Base-by-base conservation (phyloP, 306 rosid species). In the Fragaria vesca region DNA sequence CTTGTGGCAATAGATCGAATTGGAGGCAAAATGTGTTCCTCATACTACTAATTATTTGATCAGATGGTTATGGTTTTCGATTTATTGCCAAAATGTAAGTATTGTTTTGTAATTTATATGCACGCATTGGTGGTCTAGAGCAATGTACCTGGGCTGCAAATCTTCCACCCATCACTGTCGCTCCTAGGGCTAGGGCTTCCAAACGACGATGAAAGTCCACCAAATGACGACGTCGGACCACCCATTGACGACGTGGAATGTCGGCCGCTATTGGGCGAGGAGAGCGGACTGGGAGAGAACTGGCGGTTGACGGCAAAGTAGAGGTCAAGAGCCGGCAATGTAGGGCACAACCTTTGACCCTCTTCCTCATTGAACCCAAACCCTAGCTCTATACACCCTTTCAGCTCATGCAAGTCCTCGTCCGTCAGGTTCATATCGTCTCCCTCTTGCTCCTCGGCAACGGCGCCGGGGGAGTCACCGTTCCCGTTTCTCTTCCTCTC, bases 321-420 rank as follows among this genome's bases (percentile, higher is more conserved):
- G 5, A 95, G 91, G 75, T 95, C 99, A 0, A 95, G 91, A 54
- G 99, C 99, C 0, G 99, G 99, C 82, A 95, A 85, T 4, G 99
- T 95, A 42, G 83, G 81, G 61, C 97, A 88, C 3, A 95, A 69
- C 24, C 52, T 82, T 30, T 93, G 98, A 3, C 96, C 97, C 12
- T 91, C 90, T 76, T 93, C 99, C 52, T 95, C 99, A 5, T 90
- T 93, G 83, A 95, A 95, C 26, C 97, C 97, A 47, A 95, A 95
- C 28, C 99, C 99, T 6, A 95, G 85, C 73, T 95, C 97, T 28
- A 95, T 95, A 20, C 87, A 88, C 0, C 97, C 99, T 78, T 88
- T 95, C 0, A 95, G 97, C 84, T 95, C 99, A 5, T 81, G 43
- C 6, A 91, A 74, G 34, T 95, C 99, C 48, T 91, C 99, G 34